These are phyloP conservation scores for Rhizopus delemar DNA, from an alignment of 371 early-diverging fungal genomes.

Conservation along the genomic window DNA sequence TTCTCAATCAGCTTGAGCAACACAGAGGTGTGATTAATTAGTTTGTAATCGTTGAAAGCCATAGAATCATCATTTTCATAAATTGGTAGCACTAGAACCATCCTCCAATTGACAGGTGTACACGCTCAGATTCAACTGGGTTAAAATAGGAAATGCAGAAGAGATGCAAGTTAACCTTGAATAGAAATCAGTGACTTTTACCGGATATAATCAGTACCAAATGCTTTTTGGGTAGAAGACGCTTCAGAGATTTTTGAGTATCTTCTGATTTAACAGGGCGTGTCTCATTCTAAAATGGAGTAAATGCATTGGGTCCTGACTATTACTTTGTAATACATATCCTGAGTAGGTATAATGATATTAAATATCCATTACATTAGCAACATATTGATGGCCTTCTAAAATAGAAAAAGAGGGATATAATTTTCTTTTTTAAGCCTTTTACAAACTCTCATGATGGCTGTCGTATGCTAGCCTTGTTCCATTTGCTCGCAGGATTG, in stretches of 20 bases:
- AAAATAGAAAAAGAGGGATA: too few relatives aligned
- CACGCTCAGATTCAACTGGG: constrained; percentile 21
- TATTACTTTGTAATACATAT: neutral
- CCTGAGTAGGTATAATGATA: constrained; percentile 2
- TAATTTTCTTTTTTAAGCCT: too few relatives aligned
- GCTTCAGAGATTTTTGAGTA: neutral
- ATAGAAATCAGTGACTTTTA: constrained; percentile 22
- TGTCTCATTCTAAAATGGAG: neutral
- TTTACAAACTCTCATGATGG: too few relatives aligned
- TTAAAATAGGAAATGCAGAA: constrained; percentile 9
- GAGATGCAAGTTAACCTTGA: neutral
- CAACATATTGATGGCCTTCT: neutral
- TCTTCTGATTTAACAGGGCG: neutral
- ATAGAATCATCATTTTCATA: constrained; percentile 14
- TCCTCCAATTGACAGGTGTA: constrained; percentile 20
- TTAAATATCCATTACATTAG: constrained; percentile 8
- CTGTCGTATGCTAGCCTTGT: too few relatives aligned
- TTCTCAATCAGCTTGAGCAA: too few relatives aligned
- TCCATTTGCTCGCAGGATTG: too few relatives aligned
- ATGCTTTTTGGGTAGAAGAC: constrained; percentile 9
- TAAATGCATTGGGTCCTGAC: too few relatives aligned
- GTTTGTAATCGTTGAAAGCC: too few relatives aligned
- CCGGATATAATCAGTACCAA: constrained; percentile 14
- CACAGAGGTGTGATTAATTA: too few relatives aligned
- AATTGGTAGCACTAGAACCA: constrained; percentile 29